Conservation (phyloP, 129 eudicot genomes). For the Chrysanthemum lavandulifolium region DNA sequence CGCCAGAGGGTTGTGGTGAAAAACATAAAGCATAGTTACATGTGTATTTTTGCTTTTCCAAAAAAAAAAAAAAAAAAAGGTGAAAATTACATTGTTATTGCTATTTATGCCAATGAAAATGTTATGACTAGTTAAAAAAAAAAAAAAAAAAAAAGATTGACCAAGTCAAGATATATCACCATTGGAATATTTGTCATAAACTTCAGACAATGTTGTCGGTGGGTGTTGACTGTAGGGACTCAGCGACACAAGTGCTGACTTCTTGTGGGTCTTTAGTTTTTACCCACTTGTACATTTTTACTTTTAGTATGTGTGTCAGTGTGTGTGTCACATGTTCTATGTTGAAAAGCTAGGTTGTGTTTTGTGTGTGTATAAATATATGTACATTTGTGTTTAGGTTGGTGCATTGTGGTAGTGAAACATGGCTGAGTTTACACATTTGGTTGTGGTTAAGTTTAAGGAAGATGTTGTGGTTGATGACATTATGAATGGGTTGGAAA, state of each 20-base stretch:
- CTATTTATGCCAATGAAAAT: background rate
- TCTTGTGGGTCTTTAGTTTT: slow-evolving; percentile 11
- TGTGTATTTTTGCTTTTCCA: no score
- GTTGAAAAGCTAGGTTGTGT: no score
- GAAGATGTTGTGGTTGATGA: slow-evolving; percentile 73
- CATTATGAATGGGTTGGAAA: slow-evolving; percentile 72
- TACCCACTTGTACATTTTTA: slow-evolving; percentile 29
- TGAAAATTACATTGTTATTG: background rate
- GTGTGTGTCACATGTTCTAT: slow-evolving; percentile 39
- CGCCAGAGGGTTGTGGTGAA: no score
- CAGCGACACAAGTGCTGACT: slow-evolving; percentile 46
- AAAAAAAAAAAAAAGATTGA: slow-evolving; percentile 1
- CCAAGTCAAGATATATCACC: slow-evolving; percentile 23
- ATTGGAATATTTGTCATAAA: slow-evolving; percentile 19
- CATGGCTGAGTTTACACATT: slow-evolving; percentile 73
- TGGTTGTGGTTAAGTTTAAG: slow-evolving; percentile 91
- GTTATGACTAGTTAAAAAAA: slow-evolving; percentile 8
- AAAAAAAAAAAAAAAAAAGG: no score
- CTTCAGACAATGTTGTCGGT: slow-evolving; percentile 42
- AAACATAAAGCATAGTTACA: no score
- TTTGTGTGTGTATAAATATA: background rate
- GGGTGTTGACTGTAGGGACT: slow-evolving; percentile 42
- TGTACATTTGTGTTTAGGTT: background rate
- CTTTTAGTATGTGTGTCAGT: slow-evolving; percentile 36
- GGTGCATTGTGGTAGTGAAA: slow-evolving; percentile 19